phyloP scores from a whole-genome alignment of 768 basidiomycete species.

The Collybia sp. region DNA sequence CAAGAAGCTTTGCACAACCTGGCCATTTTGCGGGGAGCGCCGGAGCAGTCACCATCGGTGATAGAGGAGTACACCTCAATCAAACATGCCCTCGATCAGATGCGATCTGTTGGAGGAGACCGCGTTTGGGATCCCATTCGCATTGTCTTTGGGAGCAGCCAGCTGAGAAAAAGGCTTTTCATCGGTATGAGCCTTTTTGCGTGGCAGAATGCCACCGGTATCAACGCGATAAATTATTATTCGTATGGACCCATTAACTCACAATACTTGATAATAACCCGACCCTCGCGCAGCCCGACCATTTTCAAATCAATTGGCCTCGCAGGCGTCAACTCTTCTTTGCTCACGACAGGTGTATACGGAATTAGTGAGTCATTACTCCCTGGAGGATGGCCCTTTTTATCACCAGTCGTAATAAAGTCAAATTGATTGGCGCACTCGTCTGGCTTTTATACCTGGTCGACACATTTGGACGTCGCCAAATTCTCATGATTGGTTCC shows the following conservation, averaged over 20 bases:
- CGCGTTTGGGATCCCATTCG: constrained; percentile 27
- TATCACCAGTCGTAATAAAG: constrained; percentile 7
- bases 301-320: constrained; percentile 45
- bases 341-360: constrained; percentile 45
- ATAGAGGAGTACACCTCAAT: constrained; percentile 27
- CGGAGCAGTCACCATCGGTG: constrained; percentile 22
- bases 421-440: constrained; percentile 30
- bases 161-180: constrained; percentile 25
- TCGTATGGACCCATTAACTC: constrained; percentile 16
- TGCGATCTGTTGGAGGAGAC: constrained; percentile 26
- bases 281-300: constrained; percentile 24
- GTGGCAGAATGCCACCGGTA: constrained; percentile 43
- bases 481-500: constrained; percentile 35
- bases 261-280: too few relatives aligned
- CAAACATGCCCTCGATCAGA: constrained; percentile 23
- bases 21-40: constrained; percentile 24
- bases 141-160: constrained; percentile 22
- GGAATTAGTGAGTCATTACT: constrained; percentile 34
- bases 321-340: constrained; percentile 24
- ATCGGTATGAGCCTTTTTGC: constrained; percentile 34
- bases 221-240: constrained; percentile 42
- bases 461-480: constrained; percentile 36
- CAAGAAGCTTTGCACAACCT: constrained; percentile 25
- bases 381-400: not conserved
- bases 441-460: constrained; percentile 38